Evolutionary conservation across 495 filamentous ascomycete genomes (phyloP), one percentile per base, ranked within the genome.

Genomic region (Jackrogersella minutella): DNA sequence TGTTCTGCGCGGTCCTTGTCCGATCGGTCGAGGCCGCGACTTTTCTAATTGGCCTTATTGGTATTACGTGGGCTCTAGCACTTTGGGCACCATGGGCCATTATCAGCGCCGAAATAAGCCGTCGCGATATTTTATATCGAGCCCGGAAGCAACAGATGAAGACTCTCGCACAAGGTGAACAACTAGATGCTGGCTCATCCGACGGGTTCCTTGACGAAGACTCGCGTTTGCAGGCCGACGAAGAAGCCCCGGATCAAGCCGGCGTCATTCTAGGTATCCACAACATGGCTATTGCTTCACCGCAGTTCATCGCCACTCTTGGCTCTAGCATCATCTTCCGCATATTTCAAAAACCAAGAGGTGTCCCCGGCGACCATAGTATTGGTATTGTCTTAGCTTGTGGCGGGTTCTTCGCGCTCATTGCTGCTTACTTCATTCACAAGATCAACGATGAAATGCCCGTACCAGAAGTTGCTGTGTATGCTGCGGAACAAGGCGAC

Each of bases 21-120:
- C 84, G 78, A 56, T 85, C 82, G 5, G 82, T 88, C 24, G 77
- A 80, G 55, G 85, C 82, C 6, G 93, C 88, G 3, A 93, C 90
- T 0, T 80, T 87, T 14, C 85, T 94, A 10, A 88, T 95, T 44
- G 91, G 86, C 5, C 72, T 95, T 10, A 84, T 96, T 60, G 93
- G 93, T 14, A 87, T 97, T 56, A 90, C 88, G 10, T 97, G 93
- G 93, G 92, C 93, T 19, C 77, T 97, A 50, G 91, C 92, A 16
- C 82, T 93, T 28, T 97, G 93, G 93, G 93, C 91, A 0, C 93
- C 93, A 0, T 97, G 93, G 80, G 93, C 93, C 33, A 88, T 97
- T 64, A 96, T 97, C 70, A 90, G 89, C 47, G 89, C 90, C 31
- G 93, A 97, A 77, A 91, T 97, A 39, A 86, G 87, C 47, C 88